Conservation (phyloP, 1,139 yeast genomes). For the Scheffersomyces illinoinensis region DNA sequence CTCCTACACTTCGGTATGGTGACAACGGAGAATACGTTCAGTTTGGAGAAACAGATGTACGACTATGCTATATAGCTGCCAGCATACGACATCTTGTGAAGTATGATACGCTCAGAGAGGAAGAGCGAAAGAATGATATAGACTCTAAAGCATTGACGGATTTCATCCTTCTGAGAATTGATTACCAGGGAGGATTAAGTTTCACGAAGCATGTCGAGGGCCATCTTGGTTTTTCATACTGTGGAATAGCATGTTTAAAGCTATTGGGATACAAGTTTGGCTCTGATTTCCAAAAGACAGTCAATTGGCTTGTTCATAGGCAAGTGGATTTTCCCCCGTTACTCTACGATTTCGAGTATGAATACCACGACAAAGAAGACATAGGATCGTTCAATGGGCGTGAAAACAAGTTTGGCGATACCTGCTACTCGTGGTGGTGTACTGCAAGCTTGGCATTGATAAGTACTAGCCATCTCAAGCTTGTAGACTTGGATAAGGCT, state of each 20-base stretch:
- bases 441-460: conserved; percentile 58
- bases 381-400: conserved; percentile 89
- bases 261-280: conserved; percentile 35
- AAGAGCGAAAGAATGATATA: conserved; percentile 35
- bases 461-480: conserved; percentile 16
- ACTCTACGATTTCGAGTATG: conserved; percentile 28
- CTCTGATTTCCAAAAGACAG: conserved; percentile 29
- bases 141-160: conserved; percentile 36
- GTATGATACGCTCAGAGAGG: conserved; percentile 28
- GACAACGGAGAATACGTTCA: conserved; percentile 9
- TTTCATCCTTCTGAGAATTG: conserved; percentile 46
- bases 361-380: conserved; percentile 48
- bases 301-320: conserved; percentile 62
- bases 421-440: conserved; percentile 94
- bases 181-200: conserved; percentile 68
- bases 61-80: conserved; percentile 76
- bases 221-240: conserved; percentile 86
- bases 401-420: conserved; percentile 79
- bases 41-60: conserved; percentile 68
- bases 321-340: conserved; percentile 48
- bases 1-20: conserved; percentile 21
- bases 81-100: conserved; percentile 59
- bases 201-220: conserved; percentile 53
- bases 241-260: conserved; percentile 70
- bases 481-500: conserved; percentile 41